Conservation (phyloP, 164 flowering plant genomes). For the Vitis cinerea region DNA sequence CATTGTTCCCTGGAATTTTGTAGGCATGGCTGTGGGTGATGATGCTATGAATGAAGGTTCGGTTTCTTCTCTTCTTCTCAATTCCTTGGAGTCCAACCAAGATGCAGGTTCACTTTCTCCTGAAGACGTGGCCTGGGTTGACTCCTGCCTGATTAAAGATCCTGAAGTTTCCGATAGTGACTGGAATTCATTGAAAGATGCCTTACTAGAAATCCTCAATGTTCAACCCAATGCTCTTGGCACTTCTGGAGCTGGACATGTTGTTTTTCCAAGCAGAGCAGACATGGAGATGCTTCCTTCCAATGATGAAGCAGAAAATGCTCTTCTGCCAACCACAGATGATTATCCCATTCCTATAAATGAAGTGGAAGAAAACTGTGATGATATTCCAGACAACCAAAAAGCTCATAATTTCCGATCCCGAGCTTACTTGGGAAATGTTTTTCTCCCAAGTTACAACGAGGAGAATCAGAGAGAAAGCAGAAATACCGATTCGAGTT, state of each 20-base stretch:
- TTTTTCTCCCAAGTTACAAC: conserved; percentile 30
- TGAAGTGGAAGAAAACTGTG: conserved; percentile 14
- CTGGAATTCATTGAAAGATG: conserved; percentile 56
- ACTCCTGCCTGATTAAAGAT: conserved; percentile 60
- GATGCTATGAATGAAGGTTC: conserved; percentile 26
- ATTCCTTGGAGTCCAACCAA: conserved; percentile 12
- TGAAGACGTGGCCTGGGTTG: conserved; percentile 69
- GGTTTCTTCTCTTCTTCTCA: conserved; percentile 19
- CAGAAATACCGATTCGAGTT: conserved; percentile 12
- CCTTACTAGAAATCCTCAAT: conserved; percentile 40
- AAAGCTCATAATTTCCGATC: conserved; percentile 6
- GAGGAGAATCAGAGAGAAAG: conserved; percentile 15
- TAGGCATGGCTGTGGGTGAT: conserved; percentile 33
- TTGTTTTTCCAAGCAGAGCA: conserved; percentile 3
- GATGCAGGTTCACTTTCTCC: conserved; percentile 34
- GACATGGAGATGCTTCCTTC: conserved; percentile 14
- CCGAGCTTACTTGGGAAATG: conserved; percentile 15
- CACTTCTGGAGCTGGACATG: conserved; percentile 12
- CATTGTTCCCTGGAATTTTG: background rate
- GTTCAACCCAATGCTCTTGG: conserved; percentile 16
- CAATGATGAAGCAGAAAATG: conserved; percentile 2
- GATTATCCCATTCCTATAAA: background rate
- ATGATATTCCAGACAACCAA: background rate
- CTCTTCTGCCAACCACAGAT: background rate
- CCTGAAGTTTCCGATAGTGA: conserved; percentile 27